Evolutionary conservation across 2,329 filamentous ascomycete genomes (phyloP).

Genomic region (Fusarium temperatum): DNA sequence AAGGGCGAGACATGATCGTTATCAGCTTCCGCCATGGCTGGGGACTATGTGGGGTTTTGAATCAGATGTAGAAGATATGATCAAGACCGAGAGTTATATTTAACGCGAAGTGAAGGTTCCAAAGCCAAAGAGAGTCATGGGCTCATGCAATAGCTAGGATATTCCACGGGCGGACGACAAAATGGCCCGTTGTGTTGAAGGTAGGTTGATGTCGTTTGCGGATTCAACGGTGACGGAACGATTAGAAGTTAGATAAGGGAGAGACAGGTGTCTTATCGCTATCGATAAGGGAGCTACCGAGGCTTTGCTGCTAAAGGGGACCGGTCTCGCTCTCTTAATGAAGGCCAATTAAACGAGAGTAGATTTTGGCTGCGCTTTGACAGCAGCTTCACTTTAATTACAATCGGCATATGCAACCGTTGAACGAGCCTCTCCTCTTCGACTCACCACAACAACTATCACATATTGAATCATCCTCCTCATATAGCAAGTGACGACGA

Average conservation of each 20-base stretch:
- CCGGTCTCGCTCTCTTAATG: not conserved
- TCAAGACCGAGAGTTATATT: not conserved
- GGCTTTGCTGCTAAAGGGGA: constrained; percentile 35
- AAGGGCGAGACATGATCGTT: constrained; percentile 56
- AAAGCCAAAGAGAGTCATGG: not conserved
- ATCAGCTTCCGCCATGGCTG: constrained; percentile 48
- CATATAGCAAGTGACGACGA: not conserved
- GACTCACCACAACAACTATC: not conserved
- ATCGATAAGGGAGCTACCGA: constrained; percentile 35
- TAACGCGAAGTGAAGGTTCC: not conserved
- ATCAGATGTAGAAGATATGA: not conserved
- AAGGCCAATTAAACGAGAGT: not conserved
- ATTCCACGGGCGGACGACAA: constrained; percentile 1
- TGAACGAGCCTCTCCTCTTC: not conserved
- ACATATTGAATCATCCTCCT: not conserved
- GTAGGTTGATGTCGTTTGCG: constrained; percentile 35
- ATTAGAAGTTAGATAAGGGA: constrained; percentile 23
- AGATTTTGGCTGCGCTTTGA: not conserved
- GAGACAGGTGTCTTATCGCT: constrained; percentile 5
- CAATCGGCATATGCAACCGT: not conserved
- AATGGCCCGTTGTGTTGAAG: constrained; percentile 14
- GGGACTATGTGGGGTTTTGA: not conserved
- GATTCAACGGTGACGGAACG: constrained; percentile 20
- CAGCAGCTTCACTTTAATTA: not conserved
- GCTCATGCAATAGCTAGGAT: constrained; percentile 2